These are phyloP conservation scores for Herpetomonas samuelpessoai DNA, from an alignment of 208 protist genomes.

Conservation along the genomic window DNA sequence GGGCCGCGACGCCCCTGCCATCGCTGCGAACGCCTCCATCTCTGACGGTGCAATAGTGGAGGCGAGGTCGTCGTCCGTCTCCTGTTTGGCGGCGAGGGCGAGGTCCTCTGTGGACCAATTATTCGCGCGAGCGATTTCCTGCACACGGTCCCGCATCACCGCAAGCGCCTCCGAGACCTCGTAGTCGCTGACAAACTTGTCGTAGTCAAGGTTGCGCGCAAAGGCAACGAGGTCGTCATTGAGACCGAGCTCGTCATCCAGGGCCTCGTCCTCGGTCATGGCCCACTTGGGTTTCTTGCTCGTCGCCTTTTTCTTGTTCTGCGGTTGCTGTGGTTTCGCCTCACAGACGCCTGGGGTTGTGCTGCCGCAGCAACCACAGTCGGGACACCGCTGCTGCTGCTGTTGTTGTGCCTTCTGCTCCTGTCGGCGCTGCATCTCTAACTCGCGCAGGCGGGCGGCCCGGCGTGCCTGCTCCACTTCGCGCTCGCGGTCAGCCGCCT, in stretches of 20 bases:
- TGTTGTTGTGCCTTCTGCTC: constrained; percentile 17
- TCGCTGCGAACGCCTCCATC: constrained; percentile 12
- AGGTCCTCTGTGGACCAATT: constrained; percentile 74
- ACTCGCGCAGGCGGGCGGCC: constrained; percentile 36
- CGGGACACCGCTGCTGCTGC: neutral
- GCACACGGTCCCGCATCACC: constrained; percentile 90
- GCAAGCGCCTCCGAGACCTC: constrained; percentile 84
- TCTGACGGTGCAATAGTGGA: constrained; percentile 29
- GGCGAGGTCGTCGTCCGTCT: constrained; percentile 38
- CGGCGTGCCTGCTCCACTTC: constrained; percentile 64
- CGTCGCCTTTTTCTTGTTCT: constrained; percentile 6
- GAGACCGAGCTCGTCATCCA: constrained; percentile 74
- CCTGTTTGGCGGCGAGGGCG: constrained; percentile 23
- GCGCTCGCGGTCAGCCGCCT: constrained; percentile 56
- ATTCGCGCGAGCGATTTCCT: constrained; percentile 73
- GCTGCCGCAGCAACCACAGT: neutral
- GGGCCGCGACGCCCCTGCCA: constrained; percentile 2
- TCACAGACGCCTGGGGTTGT: neutral
- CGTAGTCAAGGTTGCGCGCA: constrained; percentile 85
- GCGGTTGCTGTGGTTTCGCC: constrained; percentile 8
- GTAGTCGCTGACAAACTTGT: constrained; percentile 88
- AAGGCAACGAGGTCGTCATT: constrained; percentile 82
- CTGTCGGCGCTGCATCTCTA: constrained; percentile 20
- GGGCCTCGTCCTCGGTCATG: constrained; percentile 88
- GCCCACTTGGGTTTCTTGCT: constrained; percentile 88